Evolutionary conservation across 2,329 filamentous ascomycete genomes (phyloP).

Genomic region (Lachnellula cervina): DNA sequence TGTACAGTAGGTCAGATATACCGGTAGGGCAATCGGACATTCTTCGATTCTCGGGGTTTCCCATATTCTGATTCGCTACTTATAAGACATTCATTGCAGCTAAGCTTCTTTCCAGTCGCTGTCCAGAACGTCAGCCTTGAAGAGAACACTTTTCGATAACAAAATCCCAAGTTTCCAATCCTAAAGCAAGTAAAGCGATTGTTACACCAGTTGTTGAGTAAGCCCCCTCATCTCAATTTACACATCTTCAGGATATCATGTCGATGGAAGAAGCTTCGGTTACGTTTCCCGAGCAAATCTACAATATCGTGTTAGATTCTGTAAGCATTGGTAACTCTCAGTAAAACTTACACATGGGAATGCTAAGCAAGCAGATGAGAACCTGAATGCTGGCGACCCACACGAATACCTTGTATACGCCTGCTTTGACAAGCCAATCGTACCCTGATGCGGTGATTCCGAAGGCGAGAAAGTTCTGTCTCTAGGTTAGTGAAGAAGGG

Average conservation of each 20-base stretch:
- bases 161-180: no score
- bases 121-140: no score
- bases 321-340: not conserved
- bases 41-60: no score
- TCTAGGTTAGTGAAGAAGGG: not conserved
- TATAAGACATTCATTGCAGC: no score
- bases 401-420: constrained; percentile 60
- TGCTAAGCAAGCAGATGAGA: constrained; percentile 65
- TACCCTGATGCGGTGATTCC: constrained; percentile 79
- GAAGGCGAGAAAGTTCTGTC: constrained; percentile 77
- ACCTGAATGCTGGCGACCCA: constrained; percentile 73
- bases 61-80: no score
- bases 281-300: constrained; percentile 77
- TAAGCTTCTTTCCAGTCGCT: no score
- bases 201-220: no score
- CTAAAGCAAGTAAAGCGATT: no score
- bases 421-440: constrained; percentile 68
- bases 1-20: no score
- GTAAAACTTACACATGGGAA: constrained; percentile 70
- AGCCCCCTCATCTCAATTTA: not conserved
- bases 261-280: constrained; percentile 69
- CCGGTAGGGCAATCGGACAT: no score
- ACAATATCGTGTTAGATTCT: not conserved
- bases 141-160: no score
- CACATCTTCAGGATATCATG: constrained; percentile 57